phyloP scores from a whole-genome alignment of 805 yeast species.

The Hanseniaspora vineae region DNA sequence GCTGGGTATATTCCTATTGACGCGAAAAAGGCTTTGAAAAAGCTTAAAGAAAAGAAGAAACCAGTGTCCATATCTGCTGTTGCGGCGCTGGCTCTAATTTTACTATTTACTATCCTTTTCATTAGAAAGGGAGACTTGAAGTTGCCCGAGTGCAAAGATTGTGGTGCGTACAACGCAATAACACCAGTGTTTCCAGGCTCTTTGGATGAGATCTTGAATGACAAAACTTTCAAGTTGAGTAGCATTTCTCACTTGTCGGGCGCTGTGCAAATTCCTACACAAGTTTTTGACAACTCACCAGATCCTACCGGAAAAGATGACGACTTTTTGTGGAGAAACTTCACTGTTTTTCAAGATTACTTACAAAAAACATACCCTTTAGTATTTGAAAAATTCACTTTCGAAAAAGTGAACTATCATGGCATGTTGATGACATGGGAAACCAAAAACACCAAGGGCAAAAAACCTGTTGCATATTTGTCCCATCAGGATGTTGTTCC shows the following conservation, averaged over 20 bases:
- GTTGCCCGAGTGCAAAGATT: constrained; percentile 1
- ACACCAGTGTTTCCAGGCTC: constrained; percentile 14
- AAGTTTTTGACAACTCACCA: constrained; percentile 39
- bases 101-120: background rate
- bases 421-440: constrained; percentile 51
- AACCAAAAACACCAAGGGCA: constrained; percentile 32
- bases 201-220: constrained; percentile 19
- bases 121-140: background rate
- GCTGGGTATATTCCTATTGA: background rate
- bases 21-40: background rate
- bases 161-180: constrained; percentile 8
- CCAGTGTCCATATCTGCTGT: background rate
- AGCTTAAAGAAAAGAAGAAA: background rate
- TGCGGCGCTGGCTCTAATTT: background rate
- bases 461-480: constrained; percentile 51
- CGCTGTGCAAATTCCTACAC: constrained; percentile 56
- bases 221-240: constrained; percentile 23
- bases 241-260: constrained; percentile 35
- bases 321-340: constrained; percentile 24
- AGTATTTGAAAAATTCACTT: constrained; percentile 30
- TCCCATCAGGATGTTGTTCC: constrained; percentile 78
- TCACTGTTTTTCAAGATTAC: constrained; percentile 26
- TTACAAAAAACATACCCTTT: constrained; percentile 24
- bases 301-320: constrained; percentile 13
- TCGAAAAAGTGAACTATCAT: constrained; percentile 42